Evolutionary conservation across 148 eudicot species (phyloP).

Genomic region (Talinum fruticosum): DNA sequence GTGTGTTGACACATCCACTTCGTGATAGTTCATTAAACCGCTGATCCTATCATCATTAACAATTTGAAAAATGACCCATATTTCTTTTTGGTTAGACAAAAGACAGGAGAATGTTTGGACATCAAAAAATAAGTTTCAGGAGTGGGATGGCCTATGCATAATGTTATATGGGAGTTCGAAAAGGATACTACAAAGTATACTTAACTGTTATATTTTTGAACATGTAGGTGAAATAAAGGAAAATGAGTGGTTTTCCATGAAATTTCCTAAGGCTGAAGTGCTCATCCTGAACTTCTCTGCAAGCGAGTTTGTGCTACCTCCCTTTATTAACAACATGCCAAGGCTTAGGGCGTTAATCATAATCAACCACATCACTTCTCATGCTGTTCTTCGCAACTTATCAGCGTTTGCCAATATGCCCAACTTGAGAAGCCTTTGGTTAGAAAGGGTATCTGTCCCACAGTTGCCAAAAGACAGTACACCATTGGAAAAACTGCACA

Average conservation of each 20-base stretch:
- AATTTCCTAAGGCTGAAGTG: slow-evolving; percentile 81
- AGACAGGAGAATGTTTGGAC: no score
- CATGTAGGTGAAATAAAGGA: slow-evolving; percentile 69
- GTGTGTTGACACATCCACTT: no score
- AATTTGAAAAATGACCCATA: no score
- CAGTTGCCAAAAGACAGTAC: slow-evolving; percentile 40
- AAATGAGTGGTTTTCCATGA: slow-evolving; percentile 64
- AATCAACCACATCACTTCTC: slow-evolving; percentile 53
- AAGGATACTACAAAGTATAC: not conserved
- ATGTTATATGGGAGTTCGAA: not conserved
- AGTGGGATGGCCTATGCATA: not conserved
- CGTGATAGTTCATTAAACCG: no score
- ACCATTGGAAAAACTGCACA: slow-evolving; percentile 46
- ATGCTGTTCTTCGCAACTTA: slow-evolving; percentile 51
- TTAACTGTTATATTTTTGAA: not conserved
- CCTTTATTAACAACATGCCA: slow-evolving; percentile 69
- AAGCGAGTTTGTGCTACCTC: slow-evolving; percentile 57
- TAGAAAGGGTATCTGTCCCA: slow-evolving; percentile 62
- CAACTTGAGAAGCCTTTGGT: slow-evolving; percentile 73
- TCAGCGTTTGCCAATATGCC: slow-evolving; percentile 41
- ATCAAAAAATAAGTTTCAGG: no score
- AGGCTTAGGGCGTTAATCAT: slow-evolving; percentile 60
- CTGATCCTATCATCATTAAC: no score
- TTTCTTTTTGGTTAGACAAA: no score
- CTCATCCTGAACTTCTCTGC: slow-evolving; percentile 69